A percentile compares a stretch with the other conserved stretches of the same genome.
Conservation (phyloP, 2,329 filamentous ascomycete genomes). For the Malbranchea zuffiana region DNA sequence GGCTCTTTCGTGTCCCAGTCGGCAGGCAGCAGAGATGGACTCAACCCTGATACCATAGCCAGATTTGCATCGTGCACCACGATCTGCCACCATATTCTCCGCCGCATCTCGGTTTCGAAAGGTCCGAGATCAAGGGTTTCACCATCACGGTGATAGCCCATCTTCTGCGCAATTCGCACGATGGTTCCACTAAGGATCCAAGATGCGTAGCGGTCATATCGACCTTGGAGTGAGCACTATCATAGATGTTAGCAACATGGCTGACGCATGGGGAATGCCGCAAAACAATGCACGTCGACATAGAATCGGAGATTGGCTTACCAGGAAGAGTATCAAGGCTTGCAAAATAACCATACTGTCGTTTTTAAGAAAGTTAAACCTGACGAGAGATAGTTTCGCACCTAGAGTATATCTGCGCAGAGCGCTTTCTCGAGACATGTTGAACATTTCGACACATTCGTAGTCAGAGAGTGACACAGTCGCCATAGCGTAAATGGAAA, state of each 20-base stretch:
- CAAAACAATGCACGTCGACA: too few species aligned
- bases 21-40: conserved; percentile 28
- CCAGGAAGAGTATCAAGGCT: conserved; percentile 45
- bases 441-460: conserved; percentile 41
- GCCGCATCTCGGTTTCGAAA: conserved; percentile 58
- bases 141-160: conserved; percentile 56
- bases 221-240: conserved; percentile 6
- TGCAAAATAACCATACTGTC: conserved; percentile 39
- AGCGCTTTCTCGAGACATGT: conserved; percentile 29
- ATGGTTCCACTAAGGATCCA: conserved; percentile 48
- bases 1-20: conserved; percentile 38
- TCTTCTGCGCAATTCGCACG: conserved; percentile 55
- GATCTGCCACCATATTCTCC: conserved; percentile 63
- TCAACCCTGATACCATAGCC: conserved; percentile 51
- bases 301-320: too few species aligned
- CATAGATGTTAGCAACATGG: too few species aligned
- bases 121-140: conserved; percentile 34
- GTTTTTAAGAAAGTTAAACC: conserved; percentile 33
- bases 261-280: too few species aligned
- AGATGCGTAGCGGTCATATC: neutral
- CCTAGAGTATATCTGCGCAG: conserved; percentile 35
- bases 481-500: conserved; percentile 56
- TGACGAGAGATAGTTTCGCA: conserved; percentile 39
- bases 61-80: conserved; percentile 58
- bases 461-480: conserved; percentile 44